Percentiles rank a stretch among this genome's conserved stretches.
Evolutionary conservation across 179 eudicot species (phyloP).

Genomic region (Camellia oleifera): DNA sequence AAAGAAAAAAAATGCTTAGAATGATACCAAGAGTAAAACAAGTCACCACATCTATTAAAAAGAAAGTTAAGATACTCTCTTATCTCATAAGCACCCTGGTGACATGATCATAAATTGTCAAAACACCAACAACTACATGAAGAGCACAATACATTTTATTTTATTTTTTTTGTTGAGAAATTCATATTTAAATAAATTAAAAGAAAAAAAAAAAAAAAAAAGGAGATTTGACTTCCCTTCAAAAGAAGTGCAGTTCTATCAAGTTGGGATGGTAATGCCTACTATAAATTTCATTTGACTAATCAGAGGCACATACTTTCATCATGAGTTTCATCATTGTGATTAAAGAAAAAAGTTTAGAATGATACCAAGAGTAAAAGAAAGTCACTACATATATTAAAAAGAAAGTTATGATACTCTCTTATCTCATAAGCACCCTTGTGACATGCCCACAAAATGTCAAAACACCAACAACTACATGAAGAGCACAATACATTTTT

Average conservation of each 20-base stretch:
- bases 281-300: too few species aligned
- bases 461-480: neutral
- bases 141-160: neutral
- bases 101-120: neutral
- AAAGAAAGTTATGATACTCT: neutral
- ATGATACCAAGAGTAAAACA: slow-evolving; percentile 6
- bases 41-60: neutral
- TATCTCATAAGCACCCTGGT: neutral
- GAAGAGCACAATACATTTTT: neutral
- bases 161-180: too few species aligned
- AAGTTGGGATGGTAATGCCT: too few species aligned
- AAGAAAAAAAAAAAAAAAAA: neutral
- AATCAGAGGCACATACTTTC: too few species aligned
- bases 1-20: slow-evolving; percentile 3
- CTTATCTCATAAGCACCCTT: slow-evolving; percentile 1
- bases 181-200: too few species aligned
- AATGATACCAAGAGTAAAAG: neutral
- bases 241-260: neutral
- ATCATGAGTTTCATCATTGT: neutral
- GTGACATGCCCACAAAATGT: neutral
- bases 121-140: neutral
- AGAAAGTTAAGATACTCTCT: slow-evolving; percentile 5
- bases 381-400: too few species aligned
- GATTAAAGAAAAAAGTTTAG: slow-evolving; percentile 5
- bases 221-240: neutral